Base-by-base conservation (phyloP, 2,329 filamentous ascomycete species). In the Sclerotiophoma versabilis region DNA sequence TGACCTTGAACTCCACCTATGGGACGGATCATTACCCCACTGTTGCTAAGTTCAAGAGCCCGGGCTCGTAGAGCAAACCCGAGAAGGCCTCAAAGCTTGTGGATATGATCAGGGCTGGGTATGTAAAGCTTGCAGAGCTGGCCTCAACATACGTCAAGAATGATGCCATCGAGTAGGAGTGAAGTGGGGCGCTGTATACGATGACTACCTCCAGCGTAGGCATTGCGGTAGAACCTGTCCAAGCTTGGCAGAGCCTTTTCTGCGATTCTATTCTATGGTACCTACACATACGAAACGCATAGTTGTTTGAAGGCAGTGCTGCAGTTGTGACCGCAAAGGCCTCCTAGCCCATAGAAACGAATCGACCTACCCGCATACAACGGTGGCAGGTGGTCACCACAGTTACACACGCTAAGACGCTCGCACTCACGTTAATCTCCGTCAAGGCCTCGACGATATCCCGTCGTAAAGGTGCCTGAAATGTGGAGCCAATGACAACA, bases 1-100 rank as follows among this genome's bases (percentile, higher is more conserved):
- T 89, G 3, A 76, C 73, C 3, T 69, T 89, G 43, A 89, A 89
- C 62, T 70, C 76, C 2, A 88, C 86, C 0, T 88, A 83, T 57
- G 84, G 85, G 1, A 59, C 66, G 3, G 85, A 88, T 66, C 54
- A 58, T 23, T 88, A 89, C 66, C 76, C 79, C 1, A 17, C 36
- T 10, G 66, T 66, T 14, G 42, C 39, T 5, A 53, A 51, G 20
- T 15, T 20, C 9, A 58, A 57, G 20, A 59, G 34, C 9, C 11
- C 29, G 3, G 37, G 32, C 26, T 36, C 32, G 41, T 55, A 55
- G 46, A 14, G 22, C 7, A 36, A 36, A 26, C 20, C 45, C n/a
- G 17, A 10, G 11, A 32, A 32, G 19, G 30, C 30, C 8, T 43
- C 38, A 9, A 43, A 12, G 12, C 33, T 54, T 2, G 7, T 54